These are phyloP conservation scores for Vanderwaltozyma verrucispora DNA, from an alignment of 805 yeast genomes.

Conservation along the genomic window DNA sequence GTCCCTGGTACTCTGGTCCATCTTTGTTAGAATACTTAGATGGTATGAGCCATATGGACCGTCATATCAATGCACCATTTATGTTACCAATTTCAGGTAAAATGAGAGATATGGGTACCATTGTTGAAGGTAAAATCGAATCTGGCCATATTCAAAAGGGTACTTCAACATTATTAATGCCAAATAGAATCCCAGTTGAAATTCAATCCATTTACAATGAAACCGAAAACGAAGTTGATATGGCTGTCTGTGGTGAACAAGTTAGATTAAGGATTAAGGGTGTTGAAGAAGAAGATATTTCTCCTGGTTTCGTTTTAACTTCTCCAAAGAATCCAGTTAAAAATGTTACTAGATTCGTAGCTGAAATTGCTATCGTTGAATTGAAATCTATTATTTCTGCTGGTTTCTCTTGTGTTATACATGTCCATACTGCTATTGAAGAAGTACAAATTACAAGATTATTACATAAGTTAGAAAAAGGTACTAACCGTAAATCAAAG, in stretches of 20 bases:
- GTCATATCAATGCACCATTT: conserved; percentile 89
- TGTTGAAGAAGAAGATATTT: conserved; percentile 93
- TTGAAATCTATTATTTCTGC: conserved; percentile 87
- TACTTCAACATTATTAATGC: conserved; percentile 74
- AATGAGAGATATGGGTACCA: conserved; percentile 94
- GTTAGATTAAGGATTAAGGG: conserved; percentile 89
- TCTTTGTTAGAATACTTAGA: conserved; percentile 85
- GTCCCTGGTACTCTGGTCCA: conserved; percentile 96
- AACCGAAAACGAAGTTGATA: conserved; percentile 86
- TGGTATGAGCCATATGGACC: conserved; percentile 64
- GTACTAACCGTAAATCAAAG: conserved; percentile 92
- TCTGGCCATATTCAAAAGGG: conserved; percentile 87
- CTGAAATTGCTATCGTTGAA: conserved; percentile 95
- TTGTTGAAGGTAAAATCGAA: conserved; percentile 97
- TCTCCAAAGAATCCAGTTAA: conserved; percentile 81
- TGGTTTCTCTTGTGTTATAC: conserved; percentile 98
- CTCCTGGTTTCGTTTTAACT: conserved; percentile 84
- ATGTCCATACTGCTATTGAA: conserved; percentile 95
- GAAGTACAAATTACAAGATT: conserved; percentile 77
- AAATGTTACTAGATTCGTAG: conserved; percentile 84
- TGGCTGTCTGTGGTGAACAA: conserved; percentile 95
- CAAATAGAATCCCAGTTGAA: conserved; percentile 76
- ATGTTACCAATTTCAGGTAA: conserved; percentile 94
- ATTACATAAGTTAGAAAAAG: conserved; percentile 90
- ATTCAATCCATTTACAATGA: conserved; percentile 84